Evolutionary conservation across 148 eudicot species (phyloP), one percentile per base, ranked within the genome.

Genomic region (Persicaria tinctoria): DNA sequence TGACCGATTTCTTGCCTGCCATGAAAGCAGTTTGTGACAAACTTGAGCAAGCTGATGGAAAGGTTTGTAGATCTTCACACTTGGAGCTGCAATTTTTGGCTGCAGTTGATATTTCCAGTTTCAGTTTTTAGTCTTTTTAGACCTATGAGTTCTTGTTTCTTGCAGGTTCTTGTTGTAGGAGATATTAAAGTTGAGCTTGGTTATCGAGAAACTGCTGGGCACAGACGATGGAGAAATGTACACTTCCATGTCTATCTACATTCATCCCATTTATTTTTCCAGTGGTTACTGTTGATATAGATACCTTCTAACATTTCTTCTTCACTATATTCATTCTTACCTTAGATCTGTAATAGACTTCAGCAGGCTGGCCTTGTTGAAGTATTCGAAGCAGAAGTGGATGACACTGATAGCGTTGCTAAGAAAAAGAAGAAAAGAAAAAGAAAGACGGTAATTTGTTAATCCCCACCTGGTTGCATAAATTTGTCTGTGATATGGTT

Each of bases 221-320:
- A 95, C 73, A 81, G 91, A 83, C 84, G 88, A 82, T 95, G 99
- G 99, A 88, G 97, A 90, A 87, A 89, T 86, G 99, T 95, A 86
- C 82, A 70, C 46, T 53, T 68, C 77, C 55, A 66, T 12, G 14
- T 3, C 14, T 27, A 44, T 47, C 63, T 57, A 17, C 44, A 41
- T 66, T 17, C 17, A 44, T 44, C 70, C 17, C 48, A 66, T 27
- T 8, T 44, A 38, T 5, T 41, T 66, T 66, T 66, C 5, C 48
- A 47, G 70, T 64, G 47, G 51, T 49, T 49, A 49, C 10, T 8
- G 47, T 38, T 64, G 47, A 38, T 64, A 41, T 66, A 66, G 18
- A 41, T 32, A 44, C 1, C 11, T 46, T 47, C 68, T 55, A 55
- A 51, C 50, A 5, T 55, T 59, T 54, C 51, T 57, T 32, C 73